phyloP scores from a whole-genome alignment of 1,139 yeast genomes.

The Diutina pseudorugosa region DNA sequence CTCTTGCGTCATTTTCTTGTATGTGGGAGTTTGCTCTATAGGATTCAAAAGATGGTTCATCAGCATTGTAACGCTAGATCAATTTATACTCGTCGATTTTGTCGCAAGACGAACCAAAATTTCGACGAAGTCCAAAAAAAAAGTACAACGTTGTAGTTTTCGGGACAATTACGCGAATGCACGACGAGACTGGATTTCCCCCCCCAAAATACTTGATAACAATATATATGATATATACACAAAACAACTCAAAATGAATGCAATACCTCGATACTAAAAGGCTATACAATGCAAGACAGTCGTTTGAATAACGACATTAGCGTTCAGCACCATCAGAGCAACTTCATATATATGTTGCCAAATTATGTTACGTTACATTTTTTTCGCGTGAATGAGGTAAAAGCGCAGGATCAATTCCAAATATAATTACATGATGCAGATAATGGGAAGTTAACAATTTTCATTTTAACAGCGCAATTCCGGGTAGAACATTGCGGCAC shows the following conservation, averaged over 20 bases:
- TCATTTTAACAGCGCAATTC: no score
- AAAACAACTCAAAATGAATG: not conserved
- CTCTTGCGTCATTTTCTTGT: not conserved
- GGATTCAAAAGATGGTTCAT: constrained; percentile 3
- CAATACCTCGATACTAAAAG: no score
- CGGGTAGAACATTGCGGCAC: no score
- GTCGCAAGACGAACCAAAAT: constrained; percentile 15
- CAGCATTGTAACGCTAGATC: not conserved
- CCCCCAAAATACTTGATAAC: no score
- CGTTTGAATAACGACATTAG: no score
- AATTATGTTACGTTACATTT: not conserved
- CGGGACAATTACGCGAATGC: not conserved
- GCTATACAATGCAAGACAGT: no score
- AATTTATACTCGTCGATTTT: constrained; percentile 14
- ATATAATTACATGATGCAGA: no score
- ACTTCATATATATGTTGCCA: not conserved
- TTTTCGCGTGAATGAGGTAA: not conserved
- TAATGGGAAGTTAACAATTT: no score
- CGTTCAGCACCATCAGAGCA: not conserved
- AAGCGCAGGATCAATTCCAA: not conserved
- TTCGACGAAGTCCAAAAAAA: not conserved
- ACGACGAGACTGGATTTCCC: no score
- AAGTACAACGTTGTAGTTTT: constrained; percentile 11
- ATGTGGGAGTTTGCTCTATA: constrained; percentile 3
- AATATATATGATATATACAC: no score